phyloP scores from a whole-genome alignment of 2,329 filamentous ascomycete genomes.

The Fusarium haematococcum region DNA sequence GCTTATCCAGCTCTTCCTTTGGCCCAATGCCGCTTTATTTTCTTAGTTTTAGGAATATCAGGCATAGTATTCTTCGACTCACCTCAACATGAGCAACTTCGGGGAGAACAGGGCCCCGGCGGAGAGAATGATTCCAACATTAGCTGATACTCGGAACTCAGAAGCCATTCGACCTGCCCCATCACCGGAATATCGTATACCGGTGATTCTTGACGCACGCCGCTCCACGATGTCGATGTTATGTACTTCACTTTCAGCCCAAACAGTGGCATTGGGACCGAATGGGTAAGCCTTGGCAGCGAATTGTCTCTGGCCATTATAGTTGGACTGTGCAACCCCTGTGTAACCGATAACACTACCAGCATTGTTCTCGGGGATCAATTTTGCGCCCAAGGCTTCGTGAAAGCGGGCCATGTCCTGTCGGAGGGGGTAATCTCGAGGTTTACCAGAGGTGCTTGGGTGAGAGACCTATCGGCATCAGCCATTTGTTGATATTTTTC shows the following conservation, averaged over 20 bases:
- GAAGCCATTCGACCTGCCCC: fast-evolving
- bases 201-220: not conserved
- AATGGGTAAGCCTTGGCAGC: not conserved
- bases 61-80: not conserved
- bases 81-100: not conserved
- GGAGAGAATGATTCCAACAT: not conserved
- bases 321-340: not conserved
- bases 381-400: not conserved
- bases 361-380: not conserved
- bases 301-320: not conserved
- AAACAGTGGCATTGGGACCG: not conserved
- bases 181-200: not conserved
- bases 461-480: not conserved
- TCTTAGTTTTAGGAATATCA: not conserved
- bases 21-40: not conserved
- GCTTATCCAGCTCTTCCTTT: not conserved
- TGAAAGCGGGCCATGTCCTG: not conserved
- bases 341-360: not conserved
- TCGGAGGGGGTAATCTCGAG: not conserved
- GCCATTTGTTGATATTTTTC: not conserved
- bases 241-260: not conserved
- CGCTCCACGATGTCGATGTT: not conserved
- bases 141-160: not conserved
- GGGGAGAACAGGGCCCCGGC: not conserved
- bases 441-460: not conserved